A percentile compares a stretch with the other conserved stretches of the same genome.
phyloP scores from a whole-genome alignment of 2,329 filamentous ascomycete genomes.

The Aspergillus chevalieri region DNA sequence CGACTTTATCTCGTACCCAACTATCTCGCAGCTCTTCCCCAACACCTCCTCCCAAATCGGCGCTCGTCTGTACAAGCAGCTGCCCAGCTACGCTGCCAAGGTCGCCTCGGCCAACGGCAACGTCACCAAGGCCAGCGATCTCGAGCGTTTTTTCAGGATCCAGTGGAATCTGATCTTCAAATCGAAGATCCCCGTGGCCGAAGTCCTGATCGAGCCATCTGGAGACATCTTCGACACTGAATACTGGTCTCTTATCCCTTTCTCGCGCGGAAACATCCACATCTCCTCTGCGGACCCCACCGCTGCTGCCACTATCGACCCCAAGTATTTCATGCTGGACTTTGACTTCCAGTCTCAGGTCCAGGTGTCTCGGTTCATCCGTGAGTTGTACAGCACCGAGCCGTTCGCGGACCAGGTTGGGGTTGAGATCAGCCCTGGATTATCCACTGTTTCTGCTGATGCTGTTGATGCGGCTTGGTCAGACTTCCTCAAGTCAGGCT shows the following conservation, averaged over 20 bases:
- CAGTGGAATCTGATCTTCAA: constrained; percentile 23
- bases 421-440: constrained; percentile 18
- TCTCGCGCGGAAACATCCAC: constrained; percentile 21
- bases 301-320: constrained; percentile 18
- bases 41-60: constrained; percentile 11
- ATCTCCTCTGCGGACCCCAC: constrained; percentile 16
- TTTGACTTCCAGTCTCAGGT: constrained; percentile 15
- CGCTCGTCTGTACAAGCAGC: constrained; percentile 12
- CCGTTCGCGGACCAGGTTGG: constrained; percentile 16
- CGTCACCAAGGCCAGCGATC: constrained; percentile 15
- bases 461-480: constrained; percentile 16
- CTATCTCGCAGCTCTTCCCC: constrained; percentile 19
- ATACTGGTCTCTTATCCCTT: constrained; percentile 23
- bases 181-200: constrained; percentile 17
- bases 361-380: constrained; percentile 17
- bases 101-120: constrained; percentile 17
- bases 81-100: constrained; percentile 19
- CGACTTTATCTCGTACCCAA: constrained; percentile 17
- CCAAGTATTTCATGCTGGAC: constrained; percentile 23
- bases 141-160: constrained; percentile 18
- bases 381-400: constrained; percentile 13
- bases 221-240: constrained; percentile 10
- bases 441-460: constrained; percentile 12
- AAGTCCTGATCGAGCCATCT: constrained; percentile 18
- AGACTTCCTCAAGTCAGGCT: constrained; percentile 19